A percentile compares a stretch with the other conserved stretches of the same genome.
Evolutionary conservation across 192 early-diverging fungal genomes (phyloP).

Genomic region (Rhizophagus prolifer): DNA sequence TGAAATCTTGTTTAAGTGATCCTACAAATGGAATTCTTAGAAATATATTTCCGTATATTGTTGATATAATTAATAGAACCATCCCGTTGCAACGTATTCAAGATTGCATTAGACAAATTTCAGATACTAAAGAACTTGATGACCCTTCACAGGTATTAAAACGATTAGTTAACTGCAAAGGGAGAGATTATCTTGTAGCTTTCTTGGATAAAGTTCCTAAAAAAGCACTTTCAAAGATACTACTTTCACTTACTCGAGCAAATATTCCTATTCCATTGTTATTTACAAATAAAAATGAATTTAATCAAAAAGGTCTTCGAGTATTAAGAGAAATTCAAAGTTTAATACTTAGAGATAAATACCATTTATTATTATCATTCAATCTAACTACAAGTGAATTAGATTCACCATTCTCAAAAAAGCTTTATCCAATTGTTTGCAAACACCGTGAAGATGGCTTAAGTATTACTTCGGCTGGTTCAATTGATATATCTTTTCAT

Average conservation of each 20-base stretch:
- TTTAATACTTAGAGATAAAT: background rate
- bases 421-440: background rate
- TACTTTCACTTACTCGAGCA: background rate
- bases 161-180: background rate
- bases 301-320: background rate
- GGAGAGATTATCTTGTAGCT: background rate
- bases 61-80: background rate
- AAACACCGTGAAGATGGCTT: background rate
- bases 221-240: background rate
- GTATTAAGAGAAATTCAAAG: background rate
- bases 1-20: background rate
- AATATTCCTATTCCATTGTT: constrained; percentile 16
- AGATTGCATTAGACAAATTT: background rate
- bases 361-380: constrained; percentile 1
- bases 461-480: background rate
- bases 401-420: background rate
- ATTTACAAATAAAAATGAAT: background rate
- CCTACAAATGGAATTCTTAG: constrained; percentile 2
- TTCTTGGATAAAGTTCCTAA: constrained; percentile 3
- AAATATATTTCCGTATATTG: constrained; percentile 7
- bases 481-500: constrained; percentile 12
- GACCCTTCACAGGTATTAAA: background rate
- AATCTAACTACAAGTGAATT: background rate
- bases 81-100: background rate
- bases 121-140: background rate